phyloP scores from a whole-genome alignment of 108 stramenopile species.

The Nitzschia sp. region DNA sequence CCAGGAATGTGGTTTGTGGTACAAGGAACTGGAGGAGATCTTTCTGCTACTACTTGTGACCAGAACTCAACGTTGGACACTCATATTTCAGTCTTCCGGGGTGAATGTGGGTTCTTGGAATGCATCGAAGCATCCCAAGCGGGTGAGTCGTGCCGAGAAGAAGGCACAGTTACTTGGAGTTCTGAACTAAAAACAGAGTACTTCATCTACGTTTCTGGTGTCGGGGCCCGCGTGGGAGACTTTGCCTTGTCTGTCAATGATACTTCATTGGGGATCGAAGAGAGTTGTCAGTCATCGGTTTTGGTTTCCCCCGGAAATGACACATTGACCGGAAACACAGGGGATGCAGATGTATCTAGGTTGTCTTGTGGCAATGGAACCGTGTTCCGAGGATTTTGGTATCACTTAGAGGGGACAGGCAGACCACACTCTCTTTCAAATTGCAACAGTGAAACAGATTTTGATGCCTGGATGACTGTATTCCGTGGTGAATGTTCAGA shows the following conservation, averaged over 20 bases:
- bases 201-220: slow-evolving; percentile 29
- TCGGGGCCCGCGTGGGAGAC: slow-evolving; percentile 23
- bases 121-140: slow-evolving; percentile 31
- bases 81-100: slow-evolving; percentile 31
- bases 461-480: slow-evolving; percentile 31
- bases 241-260: slow-evolving; percentile 30
- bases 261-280: slow-evolving; percentile 1
- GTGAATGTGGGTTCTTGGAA: slow-evolving; percentile 22
- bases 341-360: neutral
- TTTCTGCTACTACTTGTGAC: slow-evolving; percentile 31
- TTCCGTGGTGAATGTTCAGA: slow-evolving; percentile 23
- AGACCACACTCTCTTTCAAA: slow-evolving; percentile 20
- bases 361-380: slow-evolving; percentile 3
- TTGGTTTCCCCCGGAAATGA: slow-evolving; percentile 5
- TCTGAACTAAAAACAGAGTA: slow-evolving; percentile 22
- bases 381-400: slow-evolving; percentile 30
- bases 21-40: slow-evolving; percentile 27
- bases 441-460: slow-evolving; percentile 25
- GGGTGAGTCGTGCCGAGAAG: slow-evolving; percentile 22
- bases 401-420: slow-evolving; percentile 28
- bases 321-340: slow-evolving; percentile 7
- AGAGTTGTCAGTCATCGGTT: slow-evolving; percentile 12
- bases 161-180: slow-evolving; percentile 24
- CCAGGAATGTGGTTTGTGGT: slow-evolving; percentile 37
- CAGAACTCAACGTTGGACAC: slow-evolving; percentile 23